Conservation (phyloP, 805 yeast genomes). For the Hanseniaspora hatyaiensis region DNA sequence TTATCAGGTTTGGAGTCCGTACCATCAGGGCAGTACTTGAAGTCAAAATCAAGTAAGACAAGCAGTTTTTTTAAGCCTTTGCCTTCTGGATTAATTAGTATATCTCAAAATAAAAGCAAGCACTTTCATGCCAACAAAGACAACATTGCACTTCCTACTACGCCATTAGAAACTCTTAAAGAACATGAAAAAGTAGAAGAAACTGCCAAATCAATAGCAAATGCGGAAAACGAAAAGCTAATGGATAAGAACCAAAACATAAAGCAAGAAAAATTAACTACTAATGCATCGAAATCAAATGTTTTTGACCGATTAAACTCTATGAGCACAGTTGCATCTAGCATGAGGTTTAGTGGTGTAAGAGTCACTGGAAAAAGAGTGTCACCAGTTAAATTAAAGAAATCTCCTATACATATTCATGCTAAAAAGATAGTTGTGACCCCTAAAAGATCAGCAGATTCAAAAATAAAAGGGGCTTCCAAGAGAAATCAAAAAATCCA, state of each 20-base stretch:
- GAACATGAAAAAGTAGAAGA: background rate
- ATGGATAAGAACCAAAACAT: too few relatives aligned
- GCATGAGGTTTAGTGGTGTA: constrained; percentile 3
- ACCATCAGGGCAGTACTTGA: background rate
- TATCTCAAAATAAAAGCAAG: background rate
- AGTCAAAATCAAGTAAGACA: constrained; percentile 4
- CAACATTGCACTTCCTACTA: background rate
- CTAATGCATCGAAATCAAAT: too few relatives aligned
- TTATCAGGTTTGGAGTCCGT: constrained; percentile 4
- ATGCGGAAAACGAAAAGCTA: background rate
- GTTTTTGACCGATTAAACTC: constrained; percentile 13
- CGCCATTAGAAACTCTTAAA: background rate
- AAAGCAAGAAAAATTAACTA: too few relatives aligned
- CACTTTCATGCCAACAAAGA: constrained; percentile 6
- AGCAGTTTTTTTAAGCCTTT: constrained; percentile 14
- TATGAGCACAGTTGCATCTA: constrained; percentile 4
- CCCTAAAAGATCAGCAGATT: constrained; percentile 1
- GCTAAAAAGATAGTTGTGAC: background rate
- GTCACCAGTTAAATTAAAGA: constrained; percentile 3
- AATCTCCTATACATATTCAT: constrained; percentile 2
- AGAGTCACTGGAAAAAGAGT: background rate
- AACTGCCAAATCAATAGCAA: too few relatives aligned
- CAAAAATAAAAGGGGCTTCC: background rate
- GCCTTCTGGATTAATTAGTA: constrained; percentile 10
- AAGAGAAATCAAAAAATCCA: background rate